Evolutionary conservation across 148 eudicot species (phyloP).

Genomic region (Oxyria digyna): DNA sequence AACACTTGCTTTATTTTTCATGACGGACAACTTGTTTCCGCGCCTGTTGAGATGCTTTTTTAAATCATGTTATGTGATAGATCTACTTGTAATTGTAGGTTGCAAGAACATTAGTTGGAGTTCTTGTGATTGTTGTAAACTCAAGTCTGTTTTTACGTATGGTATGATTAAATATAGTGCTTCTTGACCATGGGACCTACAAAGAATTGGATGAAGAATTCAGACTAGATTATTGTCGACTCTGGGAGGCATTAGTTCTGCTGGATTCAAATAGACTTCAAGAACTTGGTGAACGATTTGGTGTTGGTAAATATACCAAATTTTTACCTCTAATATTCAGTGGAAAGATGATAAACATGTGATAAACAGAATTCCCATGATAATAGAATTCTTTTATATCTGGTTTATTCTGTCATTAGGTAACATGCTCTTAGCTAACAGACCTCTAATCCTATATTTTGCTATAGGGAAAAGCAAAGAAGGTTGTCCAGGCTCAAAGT

Average conservation of each 20-base stretch:
- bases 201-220: slow-evolving; percentile 71
- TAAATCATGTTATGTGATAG: background rate
- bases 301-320: slow-evolving; percentile 62
- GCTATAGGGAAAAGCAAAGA: slow-evolving; percentile 81
- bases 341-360: slow-evolving; percentile 63
- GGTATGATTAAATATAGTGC: slow-evolving; percentile 31
- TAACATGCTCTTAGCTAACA: background rate
- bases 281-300: slow-evolving; percentile 56
- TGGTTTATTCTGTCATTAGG: background rate
- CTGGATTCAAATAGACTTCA: slow-evolving; percentile 42
- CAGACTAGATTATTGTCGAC: slow-evolving; percentile 59
- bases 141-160: background rate
- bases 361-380: background rate
- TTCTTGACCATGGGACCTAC: slow-evolving; percentile 89
- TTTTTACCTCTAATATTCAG: slow-evolving; percentile 87
- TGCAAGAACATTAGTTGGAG: slow-evolving; percentile 43
- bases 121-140: background rate
- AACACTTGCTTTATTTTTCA: too few species aligned
- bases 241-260: slow-evolving; percentile 82
- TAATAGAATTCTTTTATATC: background rate
- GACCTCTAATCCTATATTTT: too few species aligned
- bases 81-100: slow-evolving; percentile 28
- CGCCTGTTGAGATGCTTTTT: too few species aligned
- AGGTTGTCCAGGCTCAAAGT: slow-evolving; percentile 71
- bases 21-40: too few species aligned